A percentile compares a stretch with the other conserved stretches of the same genome.
phyloP scores from a whole-genome alignment of 208 protist genomes.

The Trypanosoma cruzi region DNA sequence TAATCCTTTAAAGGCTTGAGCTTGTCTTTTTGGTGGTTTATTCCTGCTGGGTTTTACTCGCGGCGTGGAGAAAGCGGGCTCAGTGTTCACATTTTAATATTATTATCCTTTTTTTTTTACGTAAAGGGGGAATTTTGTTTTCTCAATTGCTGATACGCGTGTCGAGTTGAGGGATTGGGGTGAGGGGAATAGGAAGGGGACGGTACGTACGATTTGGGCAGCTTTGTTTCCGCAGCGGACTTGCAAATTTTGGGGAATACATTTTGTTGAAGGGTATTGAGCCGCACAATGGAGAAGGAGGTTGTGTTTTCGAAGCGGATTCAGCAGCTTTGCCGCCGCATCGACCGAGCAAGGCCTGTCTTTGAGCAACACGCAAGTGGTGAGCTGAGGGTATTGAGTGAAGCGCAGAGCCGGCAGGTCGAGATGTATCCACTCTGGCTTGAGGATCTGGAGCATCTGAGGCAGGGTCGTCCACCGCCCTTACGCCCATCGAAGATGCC shows the following conservation, averaged over 20 bases:
- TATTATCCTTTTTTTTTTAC: too few relatives aligned
- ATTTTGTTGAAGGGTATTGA: background rate
- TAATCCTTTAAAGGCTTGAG: background rate
- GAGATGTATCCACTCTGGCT: slow-evolving; percentile 30
- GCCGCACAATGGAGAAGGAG: background rate
- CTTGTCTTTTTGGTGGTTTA: slow-evolving; percentile 4
- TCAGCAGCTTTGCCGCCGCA: slow-evolving; percentile 7
- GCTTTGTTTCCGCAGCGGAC: too few relatives aligned
- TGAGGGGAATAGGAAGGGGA: too few relatives aligned
- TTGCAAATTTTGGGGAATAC: too few relatives aligned
- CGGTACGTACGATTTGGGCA: too few relatives aligned
- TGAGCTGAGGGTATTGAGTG: slow-evolving; percentile 27
- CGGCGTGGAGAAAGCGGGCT: background rate
- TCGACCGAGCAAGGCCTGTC: slow-evolving; percentile 13
- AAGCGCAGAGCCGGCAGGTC: slow-evolving; percentile 25
- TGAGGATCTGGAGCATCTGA: slow-evolving; percentile 27
- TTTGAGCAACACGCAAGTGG: slow-evolving; percentile 13
- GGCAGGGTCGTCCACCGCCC: slow-evolving; percentile 28
- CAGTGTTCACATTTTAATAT: background rate
- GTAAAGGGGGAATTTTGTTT: too few relatives aligned
- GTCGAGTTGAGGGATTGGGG: too few relatives aligned
- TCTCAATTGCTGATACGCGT: too few relatives aligned
- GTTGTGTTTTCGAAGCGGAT: slow-evolving; percentile 3
- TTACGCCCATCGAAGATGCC: background rate
- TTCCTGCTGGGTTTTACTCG: background rate